Base-by-base conservation (phyloP, 1,139 yeast species). In the Diutina catenulata region DNA sequence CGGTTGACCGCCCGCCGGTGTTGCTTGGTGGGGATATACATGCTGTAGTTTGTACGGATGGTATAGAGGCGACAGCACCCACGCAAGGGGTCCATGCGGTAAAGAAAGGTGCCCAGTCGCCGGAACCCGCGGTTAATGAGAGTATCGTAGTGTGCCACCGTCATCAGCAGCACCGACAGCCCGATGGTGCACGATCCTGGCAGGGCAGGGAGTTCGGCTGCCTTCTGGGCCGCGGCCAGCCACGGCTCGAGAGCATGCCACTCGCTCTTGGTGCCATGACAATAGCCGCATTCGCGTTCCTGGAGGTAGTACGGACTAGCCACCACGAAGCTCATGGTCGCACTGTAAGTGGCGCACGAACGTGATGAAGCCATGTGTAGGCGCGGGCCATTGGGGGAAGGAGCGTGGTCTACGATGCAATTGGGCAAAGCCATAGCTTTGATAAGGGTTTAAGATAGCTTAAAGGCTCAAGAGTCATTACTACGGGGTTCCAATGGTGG, bases 21-120 rank as follows among this genome's bases (percentile, higher is more conserved):
- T 38, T 81, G 88, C 51, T 83, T 84, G 22, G 65, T 58, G 10
- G 80, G 55, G 37, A 64, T 61, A 45, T 76, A 65, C 29, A 55
- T 49, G 0, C 50, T 50, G 26, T 70, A 56, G 29, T 62, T 65
- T 1, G 94, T 76, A 39, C 96, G 57, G 22, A 87, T 83, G 0
- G 95, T 81, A 51, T 76, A 84, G 52, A 77, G 68, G n/a, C 91
- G 68, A 50, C 97, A 88, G 51, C 97, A 88, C 31, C 74, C 74
- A 26, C 86, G 56, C 25, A 80, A 52, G 43, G 76, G 56, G 53
- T 88, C 95, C 0, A 83, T 77, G 49, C 79, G 80, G 52, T 87
- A 87, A 5, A 84, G 48, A 46, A 75, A 82, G 2, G 55, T 52
- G 0, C 96, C 96, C 24, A 93, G 80, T 38, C 97, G 60, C 52